phyloP scores from a whole-genome alignment of 2,329 filamentous ascomycete genomes.

The Fusarium buxicola region DNA sequence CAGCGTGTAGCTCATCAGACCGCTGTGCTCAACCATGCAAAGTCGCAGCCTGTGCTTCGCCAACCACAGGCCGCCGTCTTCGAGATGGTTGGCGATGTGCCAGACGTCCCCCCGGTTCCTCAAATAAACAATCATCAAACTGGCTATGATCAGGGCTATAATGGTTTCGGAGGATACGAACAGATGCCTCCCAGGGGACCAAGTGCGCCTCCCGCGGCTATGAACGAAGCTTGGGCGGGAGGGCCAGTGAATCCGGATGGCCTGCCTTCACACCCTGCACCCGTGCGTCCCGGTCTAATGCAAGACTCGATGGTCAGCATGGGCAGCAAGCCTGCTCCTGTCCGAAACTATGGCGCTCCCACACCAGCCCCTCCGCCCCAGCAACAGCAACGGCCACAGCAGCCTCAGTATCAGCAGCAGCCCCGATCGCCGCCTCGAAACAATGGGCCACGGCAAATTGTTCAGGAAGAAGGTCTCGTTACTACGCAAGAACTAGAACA shows the following conservation, averaged over 20 bases:
- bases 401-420: constrained; percentile 49
- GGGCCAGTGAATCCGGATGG: constrained; percentile 54
- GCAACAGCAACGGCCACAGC: constrained; percentile 46
- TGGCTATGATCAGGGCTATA: constrained; percentile 43
- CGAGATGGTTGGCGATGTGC: constrained; percentile 76
- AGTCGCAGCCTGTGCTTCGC: constrained; percentile 75
- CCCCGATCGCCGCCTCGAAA: constrained; percentile 45
- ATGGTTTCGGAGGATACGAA: constrained; percentile 41
- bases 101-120: constrained; percentile 57
- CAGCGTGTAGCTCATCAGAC: constrained; percentile 63
- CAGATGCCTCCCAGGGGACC: constrained; percentile 47
- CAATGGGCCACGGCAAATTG: constrained; percentile 41
- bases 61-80: constrained; percentile 76
- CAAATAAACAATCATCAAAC: constrained; percentile 44
- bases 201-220: constrained; percentile 48
- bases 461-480: constrained; percentile 63
- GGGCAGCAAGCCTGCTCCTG: constrained; percentile 67
- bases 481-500: constrained; percentile 83
- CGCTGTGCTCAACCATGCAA: constrained; percentile 68
- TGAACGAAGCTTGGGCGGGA: constrained; percentile 26
- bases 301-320: constrained; percentile 67
- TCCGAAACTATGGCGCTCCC: constrained; percentile 67
- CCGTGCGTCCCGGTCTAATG: constrained; percentile 72
- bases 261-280: constrained; percentile 71
- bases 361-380: constrained; percentile 49